Evolutionary conservation across 2,329 filamentous ascomycete genomes (phyloP), one percentile per base, ranked within the genome.

Genomic region (Xylariales sp.): DNA sequence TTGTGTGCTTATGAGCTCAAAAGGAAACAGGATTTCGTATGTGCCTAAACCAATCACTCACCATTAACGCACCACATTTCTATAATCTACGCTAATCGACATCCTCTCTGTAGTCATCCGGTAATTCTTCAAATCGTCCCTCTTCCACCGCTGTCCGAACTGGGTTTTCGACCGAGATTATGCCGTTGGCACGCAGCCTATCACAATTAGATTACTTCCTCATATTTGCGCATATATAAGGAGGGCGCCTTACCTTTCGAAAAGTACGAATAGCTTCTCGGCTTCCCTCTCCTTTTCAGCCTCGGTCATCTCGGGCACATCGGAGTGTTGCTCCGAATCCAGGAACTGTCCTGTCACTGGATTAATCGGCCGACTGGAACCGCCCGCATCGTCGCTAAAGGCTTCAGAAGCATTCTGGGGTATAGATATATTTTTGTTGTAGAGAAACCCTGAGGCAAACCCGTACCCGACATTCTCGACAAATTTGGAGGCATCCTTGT

Each of bases 401-500:
- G 85, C 83, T 72, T 90, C 86, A 9, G 89, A 81, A 0, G 89
- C 87, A 62, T 85, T 89, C 66, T 89, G 85, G 0, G 94, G 93
- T 28, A 97, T 84, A 0, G 90, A 85, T 12, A 98, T 89, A 63
- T 96, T 93, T 69, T 95, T 92, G 70, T 92, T 91, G 81, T 94
- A 91, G 16, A 99, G 83, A 77, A 96, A 97, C 0, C 96, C 96
- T 0, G 94, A 93, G 0, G 96, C 96, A 76, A 93, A 97, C 0
- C 96, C 96, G 77, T 97, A 99, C 0, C 96, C 96, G 12, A 99
- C 93, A 73, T 97, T 97, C 59, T 92, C 86, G 0, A 98, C 92
- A 75, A 97, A 96, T 36, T 85, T 91, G 16, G 86, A 87, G 0
- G 94, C 88, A 74, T 97, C 90, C 73, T 90, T 92, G 71, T 91